Evolutionary conservation across 2,329 filamentous ascomycete species (phyloP), one percentile per base, ranked within the genome.

Genomic region (Penicillium aurantiogriseum): DNA sequence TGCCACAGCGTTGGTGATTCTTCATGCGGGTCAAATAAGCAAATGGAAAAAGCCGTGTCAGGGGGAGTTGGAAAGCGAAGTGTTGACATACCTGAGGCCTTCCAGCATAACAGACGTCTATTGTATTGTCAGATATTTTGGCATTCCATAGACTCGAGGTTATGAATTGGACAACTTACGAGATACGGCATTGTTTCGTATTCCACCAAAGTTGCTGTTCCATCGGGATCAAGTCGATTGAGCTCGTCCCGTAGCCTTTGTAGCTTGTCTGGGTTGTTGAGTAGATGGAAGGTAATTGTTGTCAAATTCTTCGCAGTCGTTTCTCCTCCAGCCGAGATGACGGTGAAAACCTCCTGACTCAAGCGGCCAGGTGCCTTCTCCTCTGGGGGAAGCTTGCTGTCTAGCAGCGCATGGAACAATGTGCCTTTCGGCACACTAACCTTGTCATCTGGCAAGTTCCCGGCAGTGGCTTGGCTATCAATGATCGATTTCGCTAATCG

Each of bases 311-410:
- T 65, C 13, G 65, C 63, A 4, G 69, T 71, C 0, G 70, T 71
- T 47, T 71, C 69, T 17, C 66, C 66, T 5, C 69, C 70, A 2
- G 70, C 70, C 0, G 67, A 65, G 15, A 69, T 66, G 2, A 68
- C 63, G 2, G 64, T 68, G 25, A 65, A 61, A 11, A 68, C 64
- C 49, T 72, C 69, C 39, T 70, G 63, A 7, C 63, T 58, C 19
- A 72, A 51, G 11, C 69, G 65, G 13, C 39, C 48, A 4, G 62
- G 35, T 0, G 42, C 66, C 55, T 74, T 76, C 46, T 80, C 74
- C 13, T 74, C 64, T 2, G 55, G 62, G 35, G 63, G 71, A 23
- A 79, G 57, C 1, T 70, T 61, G 1, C 73, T 74, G 29, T 74
- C 65, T 10, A 76, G 42, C 17, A 73, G 29, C 11, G 66, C 68